Conservation (phyloP, 768 basidiomycete species). For the Neoboletus subvelutipes region DNA sequence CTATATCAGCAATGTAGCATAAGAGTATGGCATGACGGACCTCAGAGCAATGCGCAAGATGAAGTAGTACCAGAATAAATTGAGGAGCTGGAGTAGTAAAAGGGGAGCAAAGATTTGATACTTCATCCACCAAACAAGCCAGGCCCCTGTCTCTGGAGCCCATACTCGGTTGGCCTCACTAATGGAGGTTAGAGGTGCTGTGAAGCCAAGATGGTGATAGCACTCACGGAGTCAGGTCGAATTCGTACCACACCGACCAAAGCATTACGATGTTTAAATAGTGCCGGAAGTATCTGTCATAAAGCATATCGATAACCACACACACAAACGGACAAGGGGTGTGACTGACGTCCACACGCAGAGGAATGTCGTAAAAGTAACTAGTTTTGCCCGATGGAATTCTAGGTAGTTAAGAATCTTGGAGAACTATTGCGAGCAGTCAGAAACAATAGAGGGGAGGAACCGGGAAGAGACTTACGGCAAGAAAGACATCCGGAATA, state of each 20-base stretch:
- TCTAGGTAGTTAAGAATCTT: constrained; percentile 90
- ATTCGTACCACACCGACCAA: constrained; percentile 83
- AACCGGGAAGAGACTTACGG: constrained; percentile 46
- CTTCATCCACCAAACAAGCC: constrained; percentile 75
- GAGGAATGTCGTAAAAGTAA: constrained; percentile 65
- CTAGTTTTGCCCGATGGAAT: constrained; percentile 58
- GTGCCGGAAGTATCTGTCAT: constrained; percentile 84
- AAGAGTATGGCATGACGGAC: constrained; percentile 41
- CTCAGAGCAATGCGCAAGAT: constrained; percentile 75
- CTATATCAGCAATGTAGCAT: constrained; percentile 8
- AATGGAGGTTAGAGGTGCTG: constrained; percentile 3
- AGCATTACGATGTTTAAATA: constrained; percentile 86
- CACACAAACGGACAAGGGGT: neutral
- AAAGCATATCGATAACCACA: neutral
- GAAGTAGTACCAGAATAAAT: constrained; percentile 91
- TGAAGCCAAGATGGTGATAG: neutral
- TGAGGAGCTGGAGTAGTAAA: constrained; percentile 73
- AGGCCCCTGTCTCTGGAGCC: constrained; percentile 61
- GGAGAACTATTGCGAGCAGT: constrained; percentile 51
- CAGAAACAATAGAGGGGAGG: neutral
- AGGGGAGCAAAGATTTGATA: constrained; percentile 80
- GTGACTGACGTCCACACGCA: constrained; percentile 75
- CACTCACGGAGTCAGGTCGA: constrained; percentile 70
- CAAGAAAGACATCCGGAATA: constrained; percentile 85
- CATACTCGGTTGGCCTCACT: constrained; percentile 59